Evolutionary conservation across 441 rosid genomes (phyloP), one percentile per base, ranked within the genome.

Genomic region (Croton laevigatus): DNA sequence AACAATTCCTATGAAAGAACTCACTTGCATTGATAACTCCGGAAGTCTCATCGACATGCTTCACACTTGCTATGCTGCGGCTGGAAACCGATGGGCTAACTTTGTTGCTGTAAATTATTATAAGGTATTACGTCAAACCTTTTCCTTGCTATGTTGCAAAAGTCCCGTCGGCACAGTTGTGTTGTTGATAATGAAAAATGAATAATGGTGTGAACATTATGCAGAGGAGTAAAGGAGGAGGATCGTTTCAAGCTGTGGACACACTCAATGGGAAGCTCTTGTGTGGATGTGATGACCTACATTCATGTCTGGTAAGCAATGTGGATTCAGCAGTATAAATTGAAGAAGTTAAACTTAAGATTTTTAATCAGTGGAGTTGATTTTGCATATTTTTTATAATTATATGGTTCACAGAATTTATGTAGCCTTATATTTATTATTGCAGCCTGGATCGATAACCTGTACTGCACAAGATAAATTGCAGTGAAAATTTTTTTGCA

Each of bases 181-280:
- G n/a, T n/a, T n/a, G n/a, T n/a, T n/a, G n/a, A n/a, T n/a, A n/a
- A n/a, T n/a, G n/a, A n/a, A n/a, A n/a, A n/a, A n/a, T n/a, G n/a
- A n/a, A n/a, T n/a, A n/a, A n/a, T n/a, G n/a, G n/a, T n/a, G n/a
- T n/a, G n/a, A n/a, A n/a, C n/a, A 4, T 11, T 12, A 9, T 64
- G 45, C 73, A 85, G 89, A 87, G 87, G 69, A 81, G 89, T 55
- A 76, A 73, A 12, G 87, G 89, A 60, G 91, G 85, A 66, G 86
- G 85, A 48, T 75, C 84, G 14, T 85, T 85, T 63, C 83, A 80
- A 59, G 91, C 89, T 4, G 66, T 85, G 58, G 88, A 85, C 64
- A 78, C 75, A 11, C 70, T 87, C 52, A 87, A 85, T 66, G 89
- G 85, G 58, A 53, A 80, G 77, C 74, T 83, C 17, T 60, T 81